Evolutionary conservation across 257 asterid genomes (phyloP), one percentile per base, ranked within the genome.

Genomic region (Coffea eugenioides): DNA sequence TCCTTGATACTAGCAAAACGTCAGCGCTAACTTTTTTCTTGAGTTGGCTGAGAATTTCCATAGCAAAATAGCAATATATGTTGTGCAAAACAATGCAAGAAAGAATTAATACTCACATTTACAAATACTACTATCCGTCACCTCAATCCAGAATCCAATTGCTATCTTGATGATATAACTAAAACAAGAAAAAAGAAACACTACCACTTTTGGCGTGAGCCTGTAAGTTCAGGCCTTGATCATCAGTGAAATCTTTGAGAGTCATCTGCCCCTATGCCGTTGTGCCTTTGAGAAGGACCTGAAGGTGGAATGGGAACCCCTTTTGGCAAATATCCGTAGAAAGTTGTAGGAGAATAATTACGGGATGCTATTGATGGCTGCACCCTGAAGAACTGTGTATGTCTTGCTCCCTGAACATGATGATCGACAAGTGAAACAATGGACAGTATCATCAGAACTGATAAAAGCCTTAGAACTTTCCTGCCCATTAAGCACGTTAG

Each of bases 251-350:
- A 78, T 0, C 25, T 21, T n/a, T 49, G 76, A 4, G 66, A 73
- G 57, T 79, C 77, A 36, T 86, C 73, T 82, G 82, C 27, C 36
- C 96, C 92, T 79, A 92, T 83, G 71, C 57, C 83, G 66, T 93
- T 92, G 86, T 89, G 94, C 80, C 94, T 80, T 16, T 36, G 34
- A 31, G 98, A 93, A 61, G 98, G 97, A 52, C 84, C 93, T 4
- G 96, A 93, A 14, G 97, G 97, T 54, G 98, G 96, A n/a, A 92
- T 82, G 0, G 97, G 96, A 18, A 84, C 81, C 80, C 93, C 94
- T 87, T 90, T 92, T 0, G 96, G 97, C 86, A 93, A 74, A 73
- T 74, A 88, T 27, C 88, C 94, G 13, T n/a, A 82, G 68, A 90
- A 83, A n/a, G n/a, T 54, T 25, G 73, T 46, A 4, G 82, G 79